Evolutionary conservation across 2,329 filamentous ascomycete genomes (phyloP), one percentile per base, ranked within the genome.

Genomic region (Paecilomyces niveus): DNA sequence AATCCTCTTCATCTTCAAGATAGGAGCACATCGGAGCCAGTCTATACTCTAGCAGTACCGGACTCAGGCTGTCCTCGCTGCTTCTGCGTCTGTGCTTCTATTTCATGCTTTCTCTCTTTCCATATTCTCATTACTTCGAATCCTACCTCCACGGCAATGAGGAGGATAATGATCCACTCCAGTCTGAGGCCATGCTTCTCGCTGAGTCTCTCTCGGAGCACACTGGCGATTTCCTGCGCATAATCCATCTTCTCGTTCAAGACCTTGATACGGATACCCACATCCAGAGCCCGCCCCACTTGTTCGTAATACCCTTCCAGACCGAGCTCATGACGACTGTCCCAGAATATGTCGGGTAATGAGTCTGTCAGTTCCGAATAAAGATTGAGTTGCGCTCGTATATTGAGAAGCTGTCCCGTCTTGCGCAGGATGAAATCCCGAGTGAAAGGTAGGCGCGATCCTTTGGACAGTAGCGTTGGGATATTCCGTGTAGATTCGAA

Each of bases 161-260:
- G 82, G 2, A 90, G 80, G 67, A 99, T 97, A 71, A 99, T 97
- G 67, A 95, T 95, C 89, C 90, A 93, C 76, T 97, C 94, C 10
- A 99, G 80, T 57, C 90, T 82, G 31, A 92, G 85, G 15, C 90
- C 89, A 70, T 97, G 92, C 72, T 90, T 91, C 79, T 97, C 92
- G 70, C 89, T 95, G 57, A 95, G 81, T 70, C 92, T 87, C 73
- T 97, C 91, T 59, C 94, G 82, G 61, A 97, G 77, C 15, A 97
- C 92, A 56, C 82, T 90, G 6, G 94, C 92, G 72, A 97, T 97
- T 73, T 97, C 93, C 69, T 94, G 90, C 0, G 93, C 94, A 72
- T 99, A 97, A 69, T 96, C 93, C 85, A 99, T 95, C 78, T 96
- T 96, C 77, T 96, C 90, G 72, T 99, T 99, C 65, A 97, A 77